Percentiles rank a stretch among this genome's conserved stretches.
Evolutionary conservation across 257 asterid genomes (phyloP).

Genomic region (Penstemon barbatus): DNA sequence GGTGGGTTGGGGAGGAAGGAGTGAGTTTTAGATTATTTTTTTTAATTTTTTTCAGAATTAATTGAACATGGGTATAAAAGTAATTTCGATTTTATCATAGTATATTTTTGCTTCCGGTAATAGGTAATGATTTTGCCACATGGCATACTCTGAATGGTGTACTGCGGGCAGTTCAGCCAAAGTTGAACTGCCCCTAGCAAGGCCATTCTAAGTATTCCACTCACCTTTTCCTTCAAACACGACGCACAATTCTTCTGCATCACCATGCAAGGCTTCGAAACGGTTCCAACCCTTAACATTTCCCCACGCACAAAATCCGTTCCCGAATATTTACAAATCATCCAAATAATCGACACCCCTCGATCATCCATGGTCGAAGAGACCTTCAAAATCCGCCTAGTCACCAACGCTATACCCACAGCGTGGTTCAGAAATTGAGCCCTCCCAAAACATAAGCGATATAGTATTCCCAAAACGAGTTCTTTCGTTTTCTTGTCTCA

Average conservation of each 20-base stretch:
- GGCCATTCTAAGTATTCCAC: constrained; percentile 23
- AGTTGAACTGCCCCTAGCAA: no score
- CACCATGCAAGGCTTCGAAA: constrained; percentile 56
- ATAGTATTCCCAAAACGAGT: constrained; percentile 42
- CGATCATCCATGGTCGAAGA: constrained; percentile 46
- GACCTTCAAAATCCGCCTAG: constrained; percentile 48
- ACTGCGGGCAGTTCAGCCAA: no score
- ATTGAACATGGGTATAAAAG: no score
- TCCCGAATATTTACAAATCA: constrained; percentile 42
- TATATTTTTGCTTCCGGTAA: no score
- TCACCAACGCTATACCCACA: constrained; percentile 49
- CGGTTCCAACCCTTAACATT: constrained; percentile 53
- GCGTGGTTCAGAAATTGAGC: constrained; percentile 60
- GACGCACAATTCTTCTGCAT: constrained; percentile 39
- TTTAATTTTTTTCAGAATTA: no score
- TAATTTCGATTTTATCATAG: no score
- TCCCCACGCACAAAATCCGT: constrained; percentile 47
- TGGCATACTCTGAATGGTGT: no score
- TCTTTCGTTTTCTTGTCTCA: constrained; percentile 45
- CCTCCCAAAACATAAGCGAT: constrained; percentile 64
- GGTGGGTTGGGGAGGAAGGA: no score
- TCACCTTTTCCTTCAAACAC: constrained; percentile 45
- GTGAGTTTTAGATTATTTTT: no score
- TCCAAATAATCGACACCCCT: constrained; percentile 43
- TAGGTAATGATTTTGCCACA: no score